Base-by-base conservation (phyloP, 371 early-diverging fungal genomes). In the Zychaea mexicana region DNA sequence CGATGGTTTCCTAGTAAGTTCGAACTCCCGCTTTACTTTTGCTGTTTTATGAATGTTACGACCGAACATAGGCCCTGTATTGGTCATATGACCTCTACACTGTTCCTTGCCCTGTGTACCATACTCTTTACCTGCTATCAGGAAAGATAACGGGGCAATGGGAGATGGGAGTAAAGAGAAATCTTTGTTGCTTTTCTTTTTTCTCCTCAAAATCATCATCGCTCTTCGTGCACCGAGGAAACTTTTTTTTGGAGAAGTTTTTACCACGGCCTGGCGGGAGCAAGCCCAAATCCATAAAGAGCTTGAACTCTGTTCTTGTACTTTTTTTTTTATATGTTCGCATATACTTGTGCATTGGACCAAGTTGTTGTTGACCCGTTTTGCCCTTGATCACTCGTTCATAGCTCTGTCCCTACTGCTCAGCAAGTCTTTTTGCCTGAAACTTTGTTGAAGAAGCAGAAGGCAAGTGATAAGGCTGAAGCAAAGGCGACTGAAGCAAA, bases 381-480 rank as follows among this genome's bases (percentile, higher is more conserved):
- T 15, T 12, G 13, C 3, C 42, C 2, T n/a, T n/a, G n/a, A n/a
- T 36, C 38, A 33, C 13, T 26, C 21, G 19, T n/a, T n/a, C 64
- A 26, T 57, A 76, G 73, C 64, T 67, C 68, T 61, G 79, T 74
- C 53, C 76, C 82, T 67, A 77, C 83, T 70, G 71, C 76, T 74
- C 71, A 78, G 47, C 77, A 86, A 56, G 85, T 89, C 61, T 85
- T 86, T 70, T 85, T 86, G 65, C 96, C 96, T 72, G 96, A 96
- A 86, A 92, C 96, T 52, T 84, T 94, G 68, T 85, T 97, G 76
- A 96, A 96, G 90, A 94, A 95, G 90, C 86, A 94, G 72, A 94
- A 94, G 88, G 91, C 93, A 86, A 66, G 85, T 57, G 86, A 88
- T 67, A 90, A 88, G 64, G 89, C 87, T 72, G 85, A 85, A 72